Base-by-base conservation (phyloP, 1,139 yeast species). In the Yamadazyma diospyri region DNA sequence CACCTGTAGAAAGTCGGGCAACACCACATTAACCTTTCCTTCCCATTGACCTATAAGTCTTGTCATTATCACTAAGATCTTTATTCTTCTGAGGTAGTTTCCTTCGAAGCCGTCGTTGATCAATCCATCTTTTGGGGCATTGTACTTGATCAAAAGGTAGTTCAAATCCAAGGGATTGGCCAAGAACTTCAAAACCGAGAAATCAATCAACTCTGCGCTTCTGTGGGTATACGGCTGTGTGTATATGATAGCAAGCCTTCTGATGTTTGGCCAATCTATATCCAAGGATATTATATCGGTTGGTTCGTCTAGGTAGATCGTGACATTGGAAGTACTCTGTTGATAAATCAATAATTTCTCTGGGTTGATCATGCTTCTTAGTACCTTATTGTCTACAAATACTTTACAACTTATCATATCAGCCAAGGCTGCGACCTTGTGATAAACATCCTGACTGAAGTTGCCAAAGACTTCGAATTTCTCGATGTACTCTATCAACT, bases 61-160 rank as follows among this genome's bases (percentile, higher is more conserved):
- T 2, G 81, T 51, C 0, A 72, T 56, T 0, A 56, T 55, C 16
- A 65, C 64, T 46, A 69, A 80, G 9, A 81, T 45, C 15, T 63
- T 65, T 32, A 74, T 59, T 44, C 87, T 64, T 39, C 87, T 68
- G 9, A 72, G 51, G 43, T 77, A 81, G 45, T 82, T 82, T 0
- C 94, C 94, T 47, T 82, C 89, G 30, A 78, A 70, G 3, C 85
- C 85, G 51, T 81, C 84, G 7, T 26, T 36, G 23, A 61, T 61
- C 11, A 39, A 36, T 0, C 62, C 64, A 24, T 48, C 45, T 3
- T 31, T 37, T 1, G 51, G 53, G 1, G 38, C 39, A 17, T 41
- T 41, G 28, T 40, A 45, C 3, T 13, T 29, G 15, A 45, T 33
- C 4, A 25, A 28, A 6, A 45, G 26, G 30, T 44, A 45, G 3